Base-by-base conservation (phyloP, 75 land plant species). In the Isoetes taiwanensis region DNA sequence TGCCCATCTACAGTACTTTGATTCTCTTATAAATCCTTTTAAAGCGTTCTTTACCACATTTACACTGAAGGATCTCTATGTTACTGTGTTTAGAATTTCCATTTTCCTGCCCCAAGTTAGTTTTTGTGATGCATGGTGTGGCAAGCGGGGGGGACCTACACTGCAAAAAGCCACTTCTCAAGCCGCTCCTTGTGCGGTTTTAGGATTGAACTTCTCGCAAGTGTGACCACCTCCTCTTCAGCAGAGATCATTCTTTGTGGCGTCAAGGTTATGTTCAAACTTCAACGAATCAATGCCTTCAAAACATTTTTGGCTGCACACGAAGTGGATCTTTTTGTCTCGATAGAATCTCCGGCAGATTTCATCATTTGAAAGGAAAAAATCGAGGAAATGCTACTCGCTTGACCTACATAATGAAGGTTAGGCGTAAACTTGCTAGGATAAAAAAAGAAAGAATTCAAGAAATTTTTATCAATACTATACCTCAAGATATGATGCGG, bases 351-450 rank as follows among this genome's bases (percentile, higher is more conserved):
- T 71, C 73, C 20, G 64, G 42, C 73, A 71, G n/a, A n/a, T 71
- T 46, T 71, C 73, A 52, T 71, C 73, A 64, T 71, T 71, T 52
- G 73, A 71, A 32, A 71, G 73, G 21, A 71, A 71, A 30, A 71
- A 71, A 71, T 2, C 73, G 71, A 2, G 73, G 73, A 52, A 71
- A 71, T 2, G 73, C 73, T 33, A 71, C 68, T 20, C 73, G 48
- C 31, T 71, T 71, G 32, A 71, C 73, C 73, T 71, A 64, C n/a
- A n/a, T 21, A 12, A 2, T 24, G 9, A 57, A 34, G 16, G 16
- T 34, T 16, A 26, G n/a, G n/a, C n/a, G 5, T 23, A 5, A 25
- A 27, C 56, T 54, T 5, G 23, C 56, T 3, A 10, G 11, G 30
- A 54, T 3, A 25, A 54, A 9, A 11, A 46, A 11, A 20, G 0